These are phyloP conservation scores for Poa pratensis DNA, from an alignment of 176 grass and related monocot genomes.

Conservation along the genomic window DNA sequence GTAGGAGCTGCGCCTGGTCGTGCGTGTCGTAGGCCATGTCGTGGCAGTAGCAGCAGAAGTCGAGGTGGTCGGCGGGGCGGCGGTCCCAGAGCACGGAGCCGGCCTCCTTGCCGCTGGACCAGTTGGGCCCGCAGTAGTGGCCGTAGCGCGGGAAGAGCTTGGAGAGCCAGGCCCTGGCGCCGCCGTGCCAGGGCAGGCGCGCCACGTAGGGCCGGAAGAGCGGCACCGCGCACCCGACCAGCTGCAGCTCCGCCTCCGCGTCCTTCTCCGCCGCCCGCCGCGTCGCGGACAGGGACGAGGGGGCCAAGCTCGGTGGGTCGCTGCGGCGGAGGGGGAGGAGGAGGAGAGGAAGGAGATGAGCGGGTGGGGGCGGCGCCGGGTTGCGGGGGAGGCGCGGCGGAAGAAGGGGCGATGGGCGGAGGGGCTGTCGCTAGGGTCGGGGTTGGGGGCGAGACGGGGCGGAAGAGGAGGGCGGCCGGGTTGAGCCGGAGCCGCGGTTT, in stretches of 20 bases:
- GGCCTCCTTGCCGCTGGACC: slow-evolving; percentile 89
- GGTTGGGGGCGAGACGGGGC: slow-evolving; percentile 24
- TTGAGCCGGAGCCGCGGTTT: slow-evolving; percentile 55
- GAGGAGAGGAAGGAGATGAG: slow-evolving; percentile 57
- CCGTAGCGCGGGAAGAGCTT: slow-evolving; percentile 90
- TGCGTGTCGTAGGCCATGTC: slow-evolving; percentile 96
- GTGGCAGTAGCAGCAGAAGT: slow-evolving; percentile 99
- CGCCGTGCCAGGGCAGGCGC: slow-evolving; percentile 87
- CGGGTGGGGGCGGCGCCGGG: not conserved
- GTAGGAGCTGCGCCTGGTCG: slow-evolving; percentile 89
- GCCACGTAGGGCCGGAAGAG: slow-evolving; percentile 94
- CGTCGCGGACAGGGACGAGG: not conserved
- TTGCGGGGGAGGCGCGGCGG: not conserved
- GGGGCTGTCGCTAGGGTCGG: slow-evolving; percentile 12
- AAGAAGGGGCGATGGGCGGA: not conserved
- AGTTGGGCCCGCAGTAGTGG: slow-evolving; percentile 98
- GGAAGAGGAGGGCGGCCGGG: slow-evolving; percentile 54
- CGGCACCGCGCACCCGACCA: slow-evolving; percentile 76
- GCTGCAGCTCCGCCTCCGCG: slow-evolving; percentile 38
- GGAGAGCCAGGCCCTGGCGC: slow-evolving; percentile 71
- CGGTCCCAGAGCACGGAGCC: slow-evolving; percentile 93
- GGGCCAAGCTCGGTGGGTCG: not conserved
- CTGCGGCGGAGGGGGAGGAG: slow-evolving; percentile 33
- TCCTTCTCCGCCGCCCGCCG: slow-evolving; percentile 21
- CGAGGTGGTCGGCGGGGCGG: slow-evolving; percentile 86